Evolutionary conservation across 2,329 filamentous ascomycete species (phyloP).

Genomic region (Arachnopeziza araneosa): DNA sequence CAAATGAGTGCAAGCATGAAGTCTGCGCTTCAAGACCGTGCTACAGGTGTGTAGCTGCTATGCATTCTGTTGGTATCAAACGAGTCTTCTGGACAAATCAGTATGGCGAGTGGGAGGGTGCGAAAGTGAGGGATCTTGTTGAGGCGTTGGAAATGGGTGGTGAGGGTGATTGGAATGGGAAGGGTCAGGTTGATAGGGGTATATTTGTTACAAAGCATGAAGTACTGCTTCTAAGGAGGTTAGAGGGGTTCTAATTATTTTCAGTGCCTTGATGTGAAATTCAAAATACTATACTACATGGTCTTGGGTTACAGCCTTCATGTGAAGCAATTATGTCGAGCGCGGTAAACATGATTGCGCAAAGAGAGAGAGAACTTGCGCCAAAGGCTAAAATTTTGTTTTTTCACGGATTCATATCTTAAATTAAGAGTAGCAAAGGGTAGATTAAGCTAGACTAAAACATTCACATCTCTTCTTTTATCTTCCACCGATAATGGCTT

Average conservation of each 20-base stretch:
- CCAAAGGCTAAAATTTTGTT: no score
- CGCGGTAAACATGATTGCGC: no score
- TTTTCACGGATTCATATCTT: no score
- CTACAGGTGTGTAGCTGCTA: slow-evolving; percentile 46
- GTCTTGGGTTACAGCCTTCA: neutral
- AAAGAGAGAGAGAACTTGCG: no score
- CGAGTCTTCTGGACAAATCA: slow-evolving; percentile 48
- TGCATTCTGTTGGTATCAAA: slow-evolving; percentile 46
- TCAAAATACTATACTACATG: neutral
- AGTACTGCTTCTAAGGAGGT: neutral
- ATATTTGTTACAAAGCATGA: slow-evolving; percentile 44
- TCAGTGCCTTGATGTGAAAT: neutral
- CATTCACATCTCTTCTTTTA: no score
- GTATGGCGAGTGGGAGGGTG: slow-evolving; percentile 43
- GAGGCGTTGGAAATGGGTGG: slow-evolving; percentile 37
- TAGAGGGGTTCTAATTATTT: neutral
- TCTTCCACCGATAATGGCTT: no score
- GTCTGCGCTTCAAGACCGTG: slow-evolving; percentile 39
- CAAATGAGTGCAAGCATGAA: slow-evolving; percentile 5
- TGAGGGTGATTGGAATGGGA: slow-evolving; percentile 35
- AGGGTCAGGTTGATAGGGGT: slow-evolving; percentile 23
- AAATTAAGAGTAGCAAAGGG: no score
- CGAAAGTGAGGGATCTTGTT: slow-evolving; percentile 44
- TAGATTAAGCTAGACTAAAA: no score
- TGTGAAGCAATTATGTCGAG: no score